Conservation (phyloP, 108 stramenopile species). For the Schizochytrium sp. region DNA sequence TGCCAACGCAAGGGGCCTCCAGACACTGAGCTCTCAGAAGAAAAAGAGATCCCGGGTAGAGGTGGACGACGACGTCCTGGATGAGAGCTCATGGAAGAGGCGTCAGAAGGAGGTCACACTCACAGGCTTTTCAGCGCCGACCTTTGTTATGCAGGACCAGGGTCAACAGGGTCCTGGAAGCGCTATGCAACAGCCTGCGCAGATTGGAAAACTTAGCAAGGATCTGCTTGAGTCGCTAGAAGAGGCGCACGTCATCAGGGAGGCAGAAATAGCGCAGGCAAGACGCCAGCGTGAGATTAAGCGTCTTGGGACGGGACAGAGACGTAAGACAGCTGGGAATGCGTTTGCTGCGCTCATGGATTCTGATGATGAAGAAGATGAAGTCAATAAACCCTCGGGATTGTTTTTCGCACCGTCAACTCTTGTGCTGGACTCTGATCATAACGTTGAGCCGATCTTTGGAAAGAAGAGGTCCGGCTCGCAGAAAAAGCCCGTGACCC, state of each 20-base stretch:
- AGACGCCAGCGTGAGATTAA: no score
- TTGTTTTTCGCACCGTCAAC: slow-evolving; percentile 1
- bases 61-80: no score
- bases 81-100: not conserved
- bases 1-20: no score
- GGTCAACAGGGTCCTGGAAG: not conserved
- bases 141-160: not conserved
- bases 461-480: not conserved
- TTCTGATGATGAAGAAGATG: not conserved
- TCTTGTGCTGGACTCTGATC: not conserved
- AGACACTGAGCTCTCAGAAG: no score
- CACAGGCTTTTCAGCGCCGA: not conserved
- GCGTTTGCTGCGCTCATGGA: not conserved
- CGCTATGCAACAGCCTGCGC: not conserved
- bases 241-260: not conserved
- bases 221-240: slow-evolving; percentile 28
- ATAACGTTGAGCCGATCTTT: not conserved
- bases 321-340: not conserved
- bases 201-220: not conserved
- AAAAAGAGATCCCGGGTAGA: no score
- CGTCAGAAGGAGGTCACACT: not conserved
- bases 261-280: not conserved
- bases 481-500: no score
- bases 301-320: no score
- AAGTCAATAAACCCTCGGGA: not conserved